Conservation (phyloP, 2,329 filamentous ascomycete species). For the Colletotrichum theobromicola region DNA sequence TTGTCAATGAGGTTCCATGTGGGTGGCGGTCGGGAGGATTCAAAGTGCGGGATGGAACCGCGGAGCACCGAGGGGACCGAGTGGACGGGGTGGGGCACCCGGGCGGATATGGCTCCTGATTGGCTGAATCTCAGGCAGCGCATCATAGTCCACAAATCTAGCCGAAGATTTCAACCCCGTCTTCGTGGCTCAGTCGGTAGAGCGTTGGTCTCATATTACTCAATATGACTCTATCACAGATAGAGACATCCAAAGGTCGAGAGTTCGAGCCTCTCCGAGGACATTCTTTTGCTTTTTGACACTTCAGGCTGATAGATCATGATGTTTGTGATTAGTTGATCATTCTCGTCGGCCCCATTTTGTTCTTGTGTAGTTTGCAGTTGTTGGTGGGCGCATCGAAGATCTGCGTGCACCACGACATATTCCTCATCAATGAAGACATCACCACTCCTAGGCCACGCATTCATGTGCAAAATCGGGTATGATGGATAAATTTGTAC, state of each 20-base stretch:
- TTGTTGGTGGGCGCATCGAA: not conserved
- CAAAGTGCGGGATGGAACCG: not conserved
- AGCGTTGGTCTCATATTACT: slow-evolving; percentile 20
- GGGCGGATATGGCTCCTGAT: not conserved
- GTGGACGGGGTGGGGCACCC: not conserved
- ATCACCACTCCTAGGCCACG: not conserved
- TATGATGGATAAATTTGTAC: not conserved
- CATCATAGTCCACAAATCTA: not conserved
- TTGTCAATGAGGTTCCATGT: not conserved
- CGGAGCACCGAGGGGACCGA: not conserved
- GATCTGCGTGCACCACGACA: not conserved
- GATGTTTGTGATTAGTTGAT: not conserved
- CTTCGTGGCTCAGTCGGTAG: slow-evolving; percentile 21
- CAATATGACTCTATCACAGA: not conserved
- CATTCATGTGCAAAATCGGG: not conserved
- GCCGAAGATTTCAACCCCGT: accelerated
- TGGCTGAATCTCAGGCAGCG: accelerated
- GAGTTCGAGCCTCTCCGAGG: slow-evolving; percentile 21
- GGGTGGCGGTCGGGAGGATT: not conserved
- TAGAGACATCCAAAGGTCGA: slow-evolving; percentile 19
- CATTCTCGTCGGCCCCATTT: not conserved
- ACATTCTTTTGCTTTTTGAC: not conserved
- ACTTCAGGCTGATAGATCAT: not conserved
- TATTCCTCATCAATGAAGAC: not conserved
- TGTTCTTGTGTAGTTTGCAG: not conserved